Base-by-base conservation (phyloP, 1,139 yeast genomes). In the Martiniozyma asiatica region DNA sequence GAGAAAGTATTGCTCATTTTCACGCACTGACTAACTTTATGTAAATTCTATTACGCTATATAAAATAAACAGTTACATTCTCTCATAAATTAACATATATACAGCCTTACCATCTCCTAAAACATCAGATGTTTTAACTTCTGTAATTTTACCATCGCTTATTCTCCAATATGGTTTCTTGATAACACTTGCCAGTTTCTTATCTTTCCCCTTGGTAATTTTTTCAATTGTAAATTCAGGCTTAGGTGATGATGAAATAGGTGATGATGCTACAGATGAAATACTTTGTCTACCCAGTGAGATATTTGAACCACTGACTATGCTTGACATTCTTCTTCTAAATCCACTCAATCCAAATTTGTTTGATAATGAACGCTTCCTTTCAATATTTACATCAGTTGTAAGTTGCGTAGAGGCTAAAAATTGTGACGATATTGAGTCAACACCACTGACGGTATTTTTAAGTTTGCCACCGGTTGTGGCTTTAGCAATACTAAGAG, bases 101-200 rank as follows among this genome's bases (percentile, higher is more conserved):
- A 73, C 95, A 14, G 80, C 81, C 11, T 73, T 61, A 22, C 71
- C 71, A 47, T 84, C 94, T 35, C 60, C 60, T 33, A 82, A 56
- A 1, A 84, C 82, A 13, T 75, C 69, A 1, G 60, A 56, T 10
- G 61, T 54, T n/a, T 70, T 61, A 17, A 68, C 74, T 48, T 84
- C 95, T 29, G 68, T 57, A 4, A 79, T 70, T 24, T 59, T 61
- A 2, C 82, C 64, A 53, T 87, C 97, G 40, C 92, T 81, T 18
- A 85, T 71, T 43, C 81, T 66, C 97, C 97, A 87, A 59, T 72
- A 87, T 12, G 87, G 85, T 30, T 67, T 63, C 36, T 70, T 71
- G 6, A 63, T 48, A 15, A 66, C 55, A 10, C 74, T 63, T 8
- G 73, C 67, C 8, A 76, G 58, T 41, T 66, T 73, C 43, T 63